Base-by-base conservation (phyloP, 1,284 basidiomycete species). In the Cystobasidium pallidum region DNA sequence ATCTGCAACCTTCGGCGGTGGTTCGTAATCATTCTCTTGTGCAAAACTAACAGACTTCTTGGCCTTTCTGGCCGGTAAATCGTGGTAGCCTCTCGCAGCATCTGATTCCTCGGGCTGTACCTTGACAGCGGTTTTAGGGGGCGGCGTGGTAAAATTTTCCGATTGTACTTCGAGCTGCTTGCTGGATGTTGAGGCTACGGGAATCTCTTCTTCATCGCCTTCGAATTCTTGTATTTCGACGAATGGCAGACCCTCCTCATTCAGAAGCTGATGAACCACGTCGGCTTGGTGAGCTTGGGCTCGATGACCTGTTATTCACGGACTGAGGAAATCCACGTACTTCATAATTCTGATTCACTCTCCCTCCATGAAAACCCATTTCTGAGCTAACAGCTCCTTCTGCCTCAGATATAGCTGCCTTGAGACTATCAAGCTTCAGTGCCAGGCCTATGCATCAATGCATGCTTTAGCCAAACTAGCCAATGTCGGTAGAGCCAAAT, bases 161-260 rank as follows among this genome's bases (percentile, higher is more conserved):
- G 21, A 15, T 43, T 61, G 24, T 13, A 6, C 7, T 2, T 30
- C 2, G 2, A n/a, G 1, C 3, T 24, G 19, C 7, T 8, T 17
- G 7, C 1, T 24, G 26, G 58, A 45, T n/a, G 58, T 1, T 3
- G 58, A 45, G 10, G 36, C 41, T 10, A 21, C n/a, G 6, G 39
- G 39, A 8, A 13, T 39, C 36, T 39, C 19, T 13, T n/a, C 39
- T 13, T 64, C 68, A 32, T 71, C 68, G 32, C 64, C 68, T 45
- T 71, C 68, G 41, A 71, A 55, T 51, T 71, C 68, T 36, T 71
- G 68, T 39, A 71, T 71, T 15, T 71, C 68, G 1, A 71, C 61
- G 34, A 71, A 71, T 21, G 68, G 68, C 19, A 71, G 61, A 10
- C 68, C 68, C 57, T 71, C 68, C 52, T 71, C 68, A 36, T 71